Conservation (phyloP, 306 rosid genomes). For the Quercus suber region DNA sequence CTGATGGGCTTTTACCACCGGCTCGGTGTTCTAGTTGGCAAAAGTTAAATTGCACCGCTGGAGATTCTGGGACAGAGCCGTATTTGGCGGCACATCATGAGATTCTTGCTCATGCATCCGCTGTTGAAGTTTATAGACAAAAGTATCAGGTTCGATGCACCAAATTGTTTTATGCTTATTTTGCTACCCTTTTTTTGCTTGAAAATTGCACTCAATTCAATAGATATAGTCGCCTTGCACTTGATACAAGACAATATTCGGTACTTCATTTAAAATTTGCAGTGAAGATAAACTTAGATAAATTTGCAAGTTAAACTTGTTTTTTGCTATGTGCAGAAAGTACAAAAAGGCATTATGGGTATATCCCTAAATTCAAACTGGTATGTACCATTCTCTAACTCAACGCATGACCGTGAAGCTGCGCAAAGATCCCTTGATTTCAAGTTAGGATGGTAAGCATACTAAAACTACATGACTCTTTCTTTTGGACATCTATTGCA, state of each 20-base stretch:
- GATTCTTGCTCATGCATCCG: slow-evolving; percentile 53
- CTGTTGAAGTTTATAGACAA: slow-evolving; percentile 30
- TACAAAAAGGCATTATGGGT: slow-evolving; percentile 56
- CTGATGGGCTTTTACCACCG: slow-evolving; percentile 21
- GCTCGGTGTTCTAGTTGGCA: slow-evolving; percentile 43
- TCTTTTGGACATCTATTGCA: too few relatives aligned
- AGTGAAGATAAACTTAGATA: too few relatives aligned
- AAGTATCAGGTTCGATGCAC: slow-evolving; percentile 41
- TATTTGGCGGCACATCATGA: slow-evolving; percentile 39
- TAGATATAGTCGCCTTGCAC: too few relatives aligned
- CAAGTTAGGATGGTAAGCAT: slow-evolving; percentile 50
- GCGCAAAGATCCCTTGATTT: slow-evolving; percentile 49
- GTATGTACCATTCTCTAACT: slow-evolving; percentile 39
- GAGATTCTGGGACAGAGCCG: slow-evolving; percentile 47
- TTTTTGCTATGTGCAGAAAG: slow-evolving; percentile 22
- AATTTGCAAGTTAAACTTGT: too few relatives aligned
- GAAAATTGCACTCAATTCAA: too few relatives aligned
- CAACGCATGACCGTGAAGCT: slow-evolving; percentile 29
- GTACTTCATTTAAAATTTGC: too few relatives aligned
- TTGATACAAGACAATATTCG: too few relatives aligned
- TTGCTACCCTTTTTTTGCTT: not conserved
- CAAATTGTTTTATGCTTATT: too few relatives aligned
- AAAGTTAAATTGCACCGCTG: slow-evolving; percentile 33
- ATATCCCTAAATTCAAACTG: slow-evolving; percentile 41
- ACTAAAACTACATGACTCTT: too few relatives aligned